Percentiles rank a stretch among this genome's conserved stretches.
phyloP scores from a whole-genome alignment of 148 eudicot species.

The Camellia lanceoleosa region DNA sequence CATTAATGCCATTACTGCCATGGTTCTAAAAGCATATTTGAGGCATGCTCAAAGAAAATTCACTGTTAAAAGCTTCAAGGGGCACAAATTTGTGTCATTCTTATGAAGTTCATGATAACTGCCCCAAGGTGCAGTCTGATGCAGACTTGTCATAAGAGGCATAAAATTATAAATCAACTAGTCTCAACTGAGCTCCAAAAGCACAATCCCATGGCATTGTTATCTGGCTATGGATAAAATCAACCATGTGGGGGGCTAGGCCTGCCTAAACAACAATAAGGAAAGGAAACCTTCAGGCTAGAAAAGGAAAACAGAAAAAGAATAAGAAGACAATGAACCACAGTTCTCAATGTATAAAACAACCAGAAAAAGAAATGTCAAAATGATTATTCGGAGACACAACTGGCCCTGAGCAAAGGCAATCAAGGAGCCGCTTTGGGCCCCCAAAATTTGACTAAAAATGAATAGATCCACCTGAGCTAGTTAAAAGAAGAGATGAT shows the following conservation, averaged over 20 bases:
- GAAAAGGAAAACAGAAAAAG: background rate
- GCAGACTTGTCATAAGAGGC: background rate
- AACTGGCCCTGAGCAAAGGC: too few species aligned
- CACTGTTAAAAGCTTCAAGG: background rate
- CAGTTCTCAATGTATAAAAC: background rate
- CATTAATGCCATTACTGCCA: background rate
- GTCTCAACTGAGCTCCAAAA: background rate
- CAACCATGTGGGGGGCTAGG: background rate
- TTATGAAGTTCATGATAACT: background rate
- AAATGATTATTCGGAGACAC: background rate
- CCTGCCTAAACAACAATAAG: background rate
- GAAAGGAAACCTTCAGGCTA: background rate
- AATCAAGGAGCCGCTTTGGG: too few species aligned
- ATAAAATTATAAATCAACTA: background rate
- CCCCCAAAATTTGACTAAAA: too few species aligned
- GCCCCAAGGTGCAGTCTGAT: background rate
- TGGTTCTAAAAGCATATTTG: background rate
- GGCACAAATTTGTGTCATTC: background rate
- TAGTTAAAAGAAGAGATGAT: too few species aligned
- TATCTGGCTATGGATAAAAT: background rate
- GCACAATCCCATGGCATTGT: background rate
- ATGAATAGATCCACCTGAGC: too few species aligned
- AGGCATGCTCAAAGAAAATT: background rate
- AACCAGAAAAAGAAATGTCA: background rate
- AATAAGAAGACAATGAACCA: background rate